Base-by-base conservation (phyloP, 2,329 filamentous ascomycete species). In the Didymella segeticola region DNA sequence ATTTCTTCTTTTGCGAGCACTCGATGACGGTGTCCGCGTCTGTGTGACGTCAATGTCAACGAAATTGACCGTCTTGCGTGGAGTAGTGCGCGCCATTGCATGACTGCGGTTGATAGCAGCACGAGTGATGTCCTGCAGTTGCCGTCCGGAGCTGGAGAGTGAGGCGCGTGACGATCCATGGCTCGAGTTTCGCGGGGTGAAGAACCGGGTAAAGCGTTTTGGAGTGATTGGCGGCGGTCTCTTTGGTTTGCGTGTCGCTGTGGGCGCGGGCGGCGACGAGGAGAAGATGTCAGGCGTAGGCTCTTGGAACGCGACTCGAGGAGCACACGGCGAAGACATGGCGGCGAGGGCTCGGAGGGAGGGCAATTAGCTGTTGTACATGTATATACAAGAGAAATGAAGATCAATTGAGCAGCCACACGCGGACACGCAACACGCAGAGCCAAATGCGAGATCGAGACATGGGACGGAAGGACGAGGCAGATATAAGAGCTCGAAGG, bases 161-260 rank as follows among this genome's bases (percentile, higher is more conserved):
- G 61, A 62, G 30, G 62, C 55, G 43, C 61, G 55, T 12, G 68
- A 69, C 5, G 68, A 69, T 12, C 61, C 67, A 60, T 70, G 60
- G n/a, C 66, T 60, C 3, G 75, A 71, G 20, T 67, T 66, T 39
- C 78, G 71, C 10, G 79, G 80, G 11, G 78, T 80, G 68, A 82
- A 82, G 69, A 82, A 82, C 56, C 77, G 76, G 41, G 68, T 80
- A 69, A 82, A 81, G 52, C 80, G 75, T 62, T 79, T 80, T 6
- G 80, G 80, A 1, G 80, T 82, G 58, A 82, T 79, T 23, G 79
- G 79, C 5, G 80, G 79, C 26, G 78, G 76, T 54, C 75, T 78
- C 58, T 72, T 79, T 30, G 71, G 73, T 61, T 80, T 81, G 42
- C 68, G 60, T 36, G 63, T 68, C 25, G 63, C 64, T 26, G 68